Evolutionary conservation across 2,329 filamentous ascomycete species (phyloP).

Genomic region (Claviceps africana): DNA sequence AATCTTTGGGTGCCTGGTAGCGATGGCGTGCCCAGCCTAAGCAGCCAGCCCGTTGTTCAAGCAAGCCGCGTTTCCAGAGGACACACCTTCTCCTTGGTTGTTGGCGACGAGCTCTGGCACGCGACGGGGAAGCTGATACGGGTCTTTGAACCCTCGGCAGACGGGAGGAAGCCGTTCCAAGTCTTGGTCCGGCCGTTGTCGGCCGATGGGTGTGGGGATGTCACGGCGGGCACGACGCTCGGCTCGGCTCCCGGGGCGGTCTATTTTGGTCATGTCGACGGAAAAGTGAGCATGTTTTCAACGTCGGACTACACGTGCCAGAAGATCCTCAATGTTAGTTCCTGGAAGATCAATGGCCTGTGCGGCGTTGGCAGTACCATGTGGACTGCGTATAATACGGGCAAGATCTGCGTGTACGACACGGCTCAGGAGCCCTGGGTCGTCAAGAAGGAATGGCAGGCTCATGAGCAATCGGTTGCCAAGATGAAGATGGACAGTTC

Average conservation of each 20-base stretch:
- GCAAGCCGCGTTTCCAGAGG: slow-evolving; percentile 66
- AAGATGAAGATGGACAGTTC: slow-evolving; percentile 66
- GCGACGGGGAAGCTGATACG: slow-evolving; percentile 77
- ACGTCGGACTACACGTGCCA: slow-evolving; percentile 61
- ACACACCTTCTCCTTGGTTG: slow-evolving; percentile 77
- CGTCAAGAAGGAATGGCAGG: slow-evolving; percentile 88
- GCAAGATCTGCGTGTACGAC: slow-evolving; percentile 88
- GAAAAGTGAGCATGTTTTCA: slow-evolving; percentile 90
- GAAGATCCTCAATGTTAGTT: slow-evolving; percentile 70
- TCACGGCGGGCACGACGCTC: slow-evolving; percentile 70
- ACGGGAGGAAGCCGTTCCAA: slow-evolving; percentile 58
- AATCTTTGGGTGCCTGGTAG: slow-evolving; percentile 73
- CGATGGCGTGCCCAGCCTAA: slow-evolving; percentile 58
- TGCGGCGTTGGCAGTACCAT: slow-evolving; percentile 67
- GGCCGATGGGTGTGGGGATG: slow-evolving; percentile 64
- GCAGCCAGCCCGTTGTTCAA: slow-evolving; percentile 51
- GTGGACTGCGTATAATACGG: slow-evolving; percentile 91
- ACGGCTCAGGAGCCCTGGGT: slow-evolving; percentile 70
- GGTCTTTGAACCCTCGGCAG: slow-evolving; percentile 61
- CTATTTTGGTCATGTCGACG: slow-evolving; percentile 84
- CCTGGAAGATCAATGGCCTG: slow-evolving; percentile 88
- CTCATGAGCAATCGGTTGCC: slow-evolving; percentile 70
- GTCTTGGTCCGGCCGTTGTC: slow-evolving; percentile 57
- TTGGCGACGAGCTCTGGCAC: slow-evolving; percentile 77
- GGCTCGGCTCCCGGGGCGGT: slow-evolving; percentile 63